Percentiles rank a stretch among this genome's conserved stretches.
phyloP scores from a whole-genome alignment of 768 basidiomycete genomes.

The Boletellus emodensis region DNA sequence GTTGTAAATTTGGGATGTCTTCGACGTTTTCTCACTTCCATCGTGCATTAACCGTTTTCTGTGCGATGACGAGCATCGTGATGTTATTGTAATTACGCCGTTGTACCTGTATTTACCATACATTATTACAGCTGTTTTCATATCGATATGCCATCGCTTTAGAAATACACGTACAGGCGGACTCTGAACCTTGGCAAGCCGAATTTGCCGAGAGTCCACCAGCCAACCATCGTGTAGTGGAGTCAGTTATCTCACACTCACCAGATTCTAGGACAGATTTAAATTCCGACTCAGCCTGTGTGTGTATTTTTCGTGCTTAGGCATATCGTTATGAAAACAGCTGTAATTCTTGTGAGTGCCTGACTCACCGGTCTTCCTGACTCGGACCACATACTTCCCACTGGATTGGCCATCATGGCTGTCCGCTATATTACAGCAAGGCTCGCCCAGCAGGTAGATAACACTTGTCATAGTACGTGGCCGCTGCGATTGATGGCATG shows the following conservation, averaged over 20 bases:
- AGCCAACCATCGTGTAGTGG: too few species aligned
- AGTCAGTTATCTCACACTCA: too few species aligned
- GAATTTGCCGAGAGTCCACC: too few species aligned
- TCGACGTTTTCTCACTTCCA: not conserved
- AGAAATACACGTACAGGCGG: too few species aligned
- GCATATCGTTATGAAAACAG: too few species aligned
- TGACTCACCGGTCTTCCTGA: not conserved
- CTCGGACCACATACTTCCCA: not conserved
- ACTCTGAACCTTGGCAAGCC: too few species aligned
- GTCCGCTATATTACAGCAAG: constrained; percentile 65
- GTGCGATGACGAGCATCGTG: not conserved
- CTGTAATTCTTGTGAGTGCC: not conserved
- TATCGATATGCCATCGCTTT: too few species aligned
- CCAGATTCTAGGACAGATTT: too few species aligned
- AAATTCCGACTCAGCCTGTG: too few species aligned
- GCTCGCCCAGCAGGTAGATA: constrained; percentile 68
- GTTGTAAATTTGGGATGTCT: constrained; percentile 8
- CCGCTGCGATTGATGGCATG: not conserved
- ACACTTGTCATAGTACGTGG: not conserved
- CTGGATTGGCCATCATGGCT: constrained; percentile 35
- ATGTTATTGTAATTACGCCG: constrained; percentile 1
- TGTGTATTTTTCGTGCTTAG: too few species aligned
- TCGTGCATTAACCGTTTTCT: not conserved
- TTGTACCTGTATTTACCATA: constrained; percentile 6
- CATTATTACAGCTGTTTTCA: too few species aligned